Evolutionary conservation across 1,284 basidiomycete species (phyloP), one percentile per base, ranked within the genome.

Genomic region (Porodaedalea pini): DNA sequence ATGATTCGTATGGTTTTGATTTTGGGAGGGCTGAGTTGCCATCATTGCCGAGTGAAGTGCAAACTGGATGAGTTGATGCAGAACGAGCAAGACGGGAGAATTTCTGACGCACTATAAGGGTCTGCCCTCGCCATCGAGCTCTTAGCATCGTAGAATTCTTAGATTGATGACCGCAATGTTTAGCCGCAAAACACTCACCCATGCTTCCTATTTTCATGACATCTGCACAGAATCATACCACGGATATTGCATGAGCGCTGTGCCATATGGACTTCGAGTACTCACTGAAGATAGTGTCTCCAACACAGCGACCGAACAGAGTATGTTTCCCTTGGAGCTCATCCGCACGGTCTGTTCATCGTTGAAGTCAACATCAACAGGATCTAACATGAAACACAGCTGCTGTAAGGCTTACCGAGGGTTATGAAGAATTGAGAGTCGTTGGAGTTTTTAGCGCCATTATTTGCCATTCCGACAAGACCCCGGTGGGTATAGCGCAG

Each of bases 371-470:
- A 25, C n/a, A 41, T 37, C 11, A 56, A 41, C n/a, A 10, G 1
- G 23, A 41, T 11, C 4, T 47, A 39, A 54, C 27, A 54, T 7
- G 21, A 37, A 11, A 54, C 31, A 40, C 15, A 58, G 17, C 31
- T 34, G 19, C 19, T 23, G n/a, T 54, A 19, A 31, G 8, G 63
- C 74, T 39, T 59, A 91, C 90, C 88, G 0, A 96, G 81, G 0
- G 94, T 96, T 53, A 96, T 88, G 69, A 97, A 89, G 74, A 95
- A 97, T 67, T 94, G 92, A 0, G 88, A 91, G 56, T 90, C 90
- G 64, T 94, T 94, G 10, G 90, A 85, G 68, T 93, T 80, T 70
- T 91, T 88, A 47, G 78, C 79, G 13, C 92, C 92, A 57, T 85
- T 87, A 67, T 97, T 98, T 1, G 96, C 96, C 92, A 97, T 96